phyloP scores from a whole-genome alignment of 495 filamentous ascomycete genomes.

The Aspergillus egyptiacus region DNA sequence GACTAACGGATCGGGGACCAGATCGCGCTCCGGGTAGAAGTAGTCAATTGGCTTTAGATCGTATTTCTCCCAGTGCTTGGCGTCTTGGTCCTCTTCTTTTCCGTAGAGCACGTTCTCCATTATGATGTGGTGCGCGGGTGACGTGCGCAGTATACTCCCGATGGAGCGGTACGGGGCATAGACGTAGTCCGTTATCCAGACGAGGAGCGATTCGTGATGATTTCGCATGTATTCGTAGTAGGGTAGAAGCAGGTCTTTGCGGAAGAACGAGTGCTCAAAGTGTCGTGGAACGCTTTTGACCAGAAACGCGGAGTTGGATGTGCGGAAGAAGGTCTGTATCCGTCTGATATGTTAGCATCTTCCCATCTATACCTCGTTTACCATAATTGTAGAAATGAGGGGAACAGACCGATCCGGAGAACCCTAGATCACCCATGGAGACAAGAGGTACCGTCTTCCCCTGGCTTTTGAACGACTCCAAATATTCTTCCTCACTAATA shows the following conservation, averaged over 20 bases:
- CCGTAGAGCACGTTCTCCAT: conserved; percentile 68
- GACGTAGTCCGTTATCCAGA: conserved; percentile 64
- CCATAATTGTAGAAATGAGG: not conserved
- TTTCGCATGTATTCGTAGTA: conserved; percentile 55
- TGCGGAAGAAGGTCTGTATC: conserved; percentile 58
- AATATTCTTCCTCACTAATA: conserved; percentile 50
- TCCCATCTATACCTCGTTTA: not conserved
- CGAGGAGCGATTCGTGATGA: conserved; percentile 52
- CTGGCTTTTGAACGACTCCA: conserved; percentile 41
- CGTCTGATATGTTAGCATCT: not conserved
- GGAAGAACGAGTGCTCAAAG: conserved; percentile 65
- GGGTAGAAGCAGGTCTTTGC: conserved; percentile 51
- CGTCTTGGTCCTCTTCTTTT: conserved; percentile 32
- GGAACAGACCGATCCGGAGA: conserved; percentile 49
- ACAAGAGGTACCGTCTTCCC: conserved; percentile 31
- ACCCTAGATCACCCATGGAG: conserved; percentile 52
- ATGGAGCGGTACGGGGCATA: conserved; percentile 47
- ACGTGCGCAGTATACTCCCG: conserved; percentile 47
- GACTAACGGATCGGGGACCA: conserved; percentile 52
- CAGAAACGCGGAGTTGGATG: conserved; percentile 52
- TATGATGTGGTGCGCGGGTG: conserved; percentile 61
- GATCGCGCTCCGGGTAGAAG: conserved; percentile 65
- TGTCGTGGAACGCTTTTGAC: conserved; percentile 61
- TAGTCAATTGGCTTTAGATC: conserved; percentile 67
- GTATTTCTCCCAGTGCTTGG: conserved; percentile 57